Evolutionary conservation across 192 early-diverging fungal species (phyloP), one percentile per base, ranked within the genome.

Genomic region (Backusella psychrophila): DNA sequence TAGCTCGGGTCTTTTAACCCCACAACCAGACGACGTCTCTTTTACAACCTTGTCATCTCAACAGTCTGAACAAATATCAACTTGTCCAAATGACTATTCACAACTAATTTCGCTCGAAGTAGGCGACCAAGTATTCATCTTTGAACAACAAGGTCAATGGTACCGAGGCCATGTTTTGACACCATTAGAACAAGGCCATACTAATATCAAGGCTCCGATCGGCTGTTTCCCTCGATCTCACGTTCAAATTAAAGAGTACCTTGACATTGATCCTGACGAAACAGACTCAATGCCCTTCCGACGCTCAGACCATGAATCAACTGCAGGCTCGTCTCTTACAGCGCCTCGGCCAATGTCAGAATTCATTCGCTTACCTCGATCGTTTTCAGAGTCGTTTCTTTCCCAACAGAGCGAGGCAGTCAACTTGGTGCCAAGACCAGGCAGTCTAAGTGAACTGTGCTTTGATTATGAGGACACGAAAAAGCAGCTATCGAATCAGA

Each of bases 111-210:
- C 80, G 21, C 52, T 86, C 19, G 85, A 86, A 76, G 83, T 90
- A 23, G 89, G 89, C 21, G 89, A 90, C 71, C 82, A 87, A 66
- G 75, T 90, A 6, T 89, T 85, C 49, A 79, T 90, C 19, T 78
- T 90, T 52, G 89, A 90, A 67, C 80, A 87, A 56, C 83, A 86
- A 69, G 82, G 79, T 21, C 80, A 80, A n/a, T 90, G 89, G 89
- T 84, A 85, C 68, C 79, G 89, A 38, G 89, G 89, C n/a, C 90
- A 90, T 73, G 89, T 90, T 17, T 77, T 90, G 23, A 80, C 83
- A 63, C 66, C 83, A 36, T 59, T 86, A 65, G 78, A 81, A 46
- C 75, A 76, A 72, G 83, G 81, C 1, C 66, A 63, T 46, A 78
- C 85, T 29, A 79, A 83, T 21, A 76, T 81, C 56, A 71, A 73